Percentiles rank a stretch among this genome's conserved stretches.
phyloP scores from a whole-genome alignment of 805 yeast genomes.

The Barnettozyma siamensis region DNA sequence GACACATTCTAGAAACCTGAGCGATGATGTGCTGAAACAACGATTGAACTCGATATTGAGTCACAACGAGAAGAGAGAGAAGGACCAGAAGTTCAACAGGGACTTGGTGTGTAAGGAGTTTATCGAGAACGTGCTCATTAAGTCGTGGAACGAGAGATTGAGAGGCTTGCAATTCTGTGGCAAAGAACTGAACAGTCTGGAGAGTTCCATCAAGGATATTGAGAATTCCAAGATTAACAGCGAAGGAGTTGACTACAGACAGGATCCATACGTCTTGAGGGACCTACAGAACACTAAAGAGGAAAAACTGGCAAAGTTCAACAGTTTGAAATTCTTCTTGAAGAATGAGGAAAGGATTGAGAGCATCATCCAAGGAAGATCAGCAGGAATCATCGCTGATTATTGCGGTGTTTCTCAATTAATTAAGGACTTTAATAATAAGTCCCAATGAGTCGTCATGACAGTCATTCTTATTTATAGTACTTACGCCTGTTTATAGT shows the following conservation, averaged over 20 bases:
- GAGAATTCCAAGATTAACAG: constrained; percentile 16
- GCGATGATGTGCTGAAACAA: constrained; percentile 43
- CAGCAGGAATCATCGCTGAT: constrained; percentile 30
- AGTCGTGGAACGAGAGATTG: constrained; percentile 42
- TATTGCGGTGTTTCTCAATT: constrained; percentile 28
- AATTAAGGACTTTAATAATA: constrained; percentile 2
- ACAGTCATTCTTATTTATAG: no score
- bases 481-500: no score
- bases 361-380: constrained; percentile 32
- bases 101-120: constrained; percentile 30
- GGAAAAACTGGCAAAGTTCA: constrained; percentile 24
- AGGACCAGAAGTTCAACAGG: constrained; percentile 7
- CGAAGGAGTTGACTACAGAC: constrained; percentile 26
- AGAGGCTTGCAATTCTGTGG: constrained; percentile 38
- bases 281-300: constrained; percentile 30
- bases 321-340: constrained; percentile 30
- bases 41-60: constrained; percentile 35
- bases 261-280: constrained; percentile 48
- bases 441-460: no score
- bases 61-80: constrained; percentile 16
- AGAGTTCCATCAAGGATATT: constrained; percentile 24
- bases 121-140: constrained; percentile 32
- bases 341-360: constrained; percentile 38
- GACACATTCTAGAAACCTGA: constrained; percentile 29
- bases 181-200: constrained; percentile 27